Evolutionary conservation across 768 basidiomycete genomes (phyloP), one percentile per base, ranked within the genome.

Genomic region (Lactarius akahatsu): DNA sequence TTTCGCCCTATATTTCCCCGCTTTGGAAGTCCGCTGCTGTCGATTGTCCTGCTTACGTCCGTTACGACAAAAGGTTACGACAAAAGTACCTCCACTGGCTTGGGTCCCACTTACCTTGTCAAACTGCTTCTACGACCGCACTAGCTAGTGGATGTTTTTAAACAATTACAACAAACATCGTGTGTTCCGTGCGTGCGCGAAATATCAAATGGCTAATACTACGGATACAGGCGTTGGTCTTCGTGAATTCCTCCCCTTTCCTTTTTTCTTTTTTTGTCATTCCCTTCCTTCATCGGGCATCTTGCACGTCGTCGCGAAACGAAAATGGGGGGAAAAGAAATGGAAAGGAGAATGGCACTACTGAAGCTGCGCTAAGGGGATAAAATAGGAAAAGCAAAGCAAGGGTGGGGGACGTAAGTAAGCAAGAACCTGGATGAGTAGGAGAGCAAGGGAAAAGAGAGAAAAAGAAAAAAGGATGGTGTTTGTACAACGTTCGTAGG

Each of bases 401-500:
- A 50, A 47, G 56, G n/a, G n/a, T n/a, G n/a, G 28, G 52, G 10
- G 34, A 11, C 36, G 36, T 38, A 38, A 38, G 59, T 40, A 61
- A 57, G 41, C 43, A 66, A 62, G 60, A 40, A 52, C 23, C 40
- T 65, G 43, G 23, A 50, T 55, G 40, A 30, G 64, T 10, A 30
- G 16, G 60, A 15, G 18, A 30, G 3, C 11, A 13, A 38, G 15
- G 47, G 13, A 4, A 38, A 28, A 36, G 34, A 7, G 1, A 30
- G n/a, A 30, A 30, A 34, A 9, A 34, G 4, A 38, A 38, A 38
- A 30, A 28, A 18, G 36, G 61, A 9, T 28, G 61, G 4, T 55
- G 55, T 57, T 57, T 45, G 66, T 67, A 67, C 66, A 67, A 54
- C 50, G 66, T 55, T 45, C 57, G 11, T 28, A 55, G 18, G 52